Conservation (phyloP, 192 early-diverging fungal species). For the Rhizophagus clarus region DNA sequence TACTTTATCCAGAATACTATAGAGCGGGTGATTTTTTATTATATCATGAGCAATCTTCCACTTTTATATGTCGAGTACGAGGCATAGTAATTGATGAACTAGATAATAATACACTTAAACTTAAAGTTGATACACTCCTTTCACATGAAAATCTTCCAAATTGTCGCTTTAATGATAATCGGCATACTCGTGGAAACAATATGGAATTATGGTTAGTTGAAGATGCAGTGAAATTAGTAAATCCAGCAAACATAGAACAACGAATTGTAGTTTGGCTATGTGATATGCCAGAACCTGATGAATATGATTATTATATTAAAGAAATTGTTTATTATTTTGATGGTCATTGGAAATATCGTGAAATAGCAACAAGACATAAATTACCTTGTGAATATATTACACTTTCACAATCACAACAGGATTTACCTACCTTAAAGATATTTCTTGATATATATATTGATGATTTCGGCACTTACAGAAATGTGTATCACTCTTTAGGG, state of each 20-base stretch:
- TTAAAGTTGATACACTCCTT: neutral
- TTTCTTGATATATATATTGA: conserved; percentile 16
- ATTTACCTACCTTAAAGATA: neutral
- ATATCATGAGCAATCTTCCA: neutral
- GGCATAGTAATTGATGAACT: neutral
- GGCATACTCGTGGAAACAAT: neutral
- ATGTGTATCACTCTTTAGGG: conserved; percentile 1
- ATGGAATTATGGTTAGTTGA: neutral
- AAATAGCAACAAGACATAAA: neutral
- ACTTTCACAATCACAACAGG: neutral
- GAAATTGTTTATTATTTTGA: conserved; percentile 4
- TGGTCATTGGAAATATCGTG: neutral
- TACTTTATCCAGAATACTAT: neutral
- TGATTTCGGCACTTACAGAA: neutral
- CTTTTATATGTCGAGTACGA: neutral
- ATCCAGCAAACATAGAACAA: neutral
- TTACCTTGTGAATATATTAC: conserved; percentile 15
- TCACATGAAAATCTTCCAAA: neutral
- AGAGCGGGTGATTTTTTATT: neutral
- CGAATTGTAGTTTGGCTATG: neutral
- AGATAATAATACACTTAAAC: neutral
- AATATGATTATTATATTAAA: conserved; percentile 1
- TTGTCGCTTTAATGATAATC: neutral
- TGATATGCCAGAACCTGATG: neutral
- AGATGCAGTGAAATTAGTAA: neutral